Evolutionary conservation across 768 basidiomycete species (phyloP).

Genomic region (Mycena kentingensis): DNA sequence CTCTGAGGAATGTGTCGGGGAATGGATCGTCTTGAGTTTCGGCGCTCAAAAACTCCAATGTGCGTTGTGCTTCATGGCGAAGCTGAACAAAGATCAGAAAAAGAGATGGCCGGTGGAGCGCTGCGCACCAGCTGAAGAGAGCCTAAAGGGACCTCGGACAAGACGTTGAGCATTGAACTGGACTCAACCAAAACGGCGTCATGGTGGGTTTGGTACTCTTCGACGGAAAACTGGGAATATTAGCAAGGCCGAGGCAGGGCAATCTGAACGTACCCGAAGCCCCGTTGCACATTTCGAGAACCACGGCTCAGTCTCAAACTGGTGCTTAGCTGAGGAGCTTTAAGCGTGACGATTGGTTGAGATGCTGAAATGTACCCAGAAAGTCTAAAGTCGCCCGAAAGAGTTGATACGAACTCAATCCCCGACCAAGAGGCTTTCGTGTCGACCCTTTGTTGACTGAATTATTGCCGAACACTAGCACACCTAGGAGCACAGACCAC

Average conservation of each 20-base stretch:
- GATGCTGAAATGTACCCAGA: constrained; percentile 55
- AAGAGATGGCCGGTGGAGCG: not conserved
- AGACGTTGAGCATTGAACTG: constrained; percentile 72
- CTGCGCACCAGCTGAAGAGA: constrained; percentile 74
- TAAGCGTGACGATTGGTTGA: constrained; percentile 6
- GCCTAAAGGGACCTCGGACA: constrained; percentile 72
- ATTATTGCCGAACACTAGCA: constrained; percentile 72
- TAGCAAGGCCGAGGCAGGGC: constrained; percentile 1
- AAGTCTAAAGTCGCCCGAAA: constrained; percentile 86
- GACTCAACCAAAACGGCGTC: constrained; percentile 77
- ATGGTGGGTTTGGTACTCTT: constrained; percentile 54
- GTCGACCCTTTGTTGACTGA: constrained; percentile 35
- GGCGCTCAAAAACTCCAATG: constrained; percentile 64
- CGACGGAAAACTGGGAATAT: constrained; percentile 51
- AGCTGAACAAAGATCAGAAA: constrained; percentile 48
- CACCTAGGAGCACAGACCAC: constrained; percentile 67
- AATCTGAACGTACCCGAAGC: constrained; percentile 48
- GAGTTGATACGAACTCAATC: constrained; percentile 88
- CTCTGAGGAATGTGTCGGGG: constrained; percentile 68
- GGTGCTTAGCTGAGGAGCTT: constrained; percentile 59
- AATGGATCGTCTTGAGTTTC: constrained; percentile 60
- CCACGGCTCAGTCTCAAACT: constrained; percentile 57
- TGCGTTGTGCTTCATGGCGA: constrained; percentile 70
- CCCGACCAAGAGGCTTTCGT: constrained; percentile 69
- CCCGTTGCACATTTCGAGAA: constrained; percentile 61